Evolutionary conservation across 2,329 filamentous ascomycete genomes (phyloP), one percentile per base, ranked within the genome.

Genomic region (Monosporascus ibericus): DNA sequence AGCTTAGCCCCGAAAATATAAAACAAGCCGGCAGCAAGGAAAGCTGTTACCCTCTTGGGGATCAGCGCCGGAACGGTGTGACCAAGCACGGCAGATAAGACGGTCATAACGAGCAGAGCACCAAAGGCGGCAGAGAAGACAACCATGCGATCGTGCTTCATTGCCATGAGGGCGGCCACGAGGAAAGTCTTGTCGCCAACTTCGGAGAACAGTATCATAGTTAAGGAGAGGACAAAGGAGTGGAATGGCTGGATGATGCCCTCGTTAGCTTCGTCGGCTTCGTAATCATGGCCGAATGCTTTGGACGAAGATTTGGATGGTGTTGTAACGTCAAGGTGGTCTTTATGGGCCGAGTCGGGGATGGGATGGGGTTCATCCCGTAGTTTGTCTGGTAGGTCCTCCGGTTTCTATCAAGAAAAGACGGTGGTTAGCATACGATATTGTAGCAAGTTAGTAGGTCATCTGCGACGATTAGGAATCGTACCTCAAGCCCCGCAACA

Each of bases 161-260:
- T 99, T 14, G 94, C 94, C 94, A 99, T 99, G 18, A 99, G 82
- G 7, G 92, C 92, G 6, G 94, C 94, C 22, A 99, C 90, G 44
- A 99, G 80, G 76, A 99, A 99, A 0, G 94, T 99, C 75, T 99
- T 99, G 81, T 99, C 94, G 58, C 94, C 94, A 63, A 99, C 85
- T 70, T 99, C 94, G 47, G 92, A 96, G 63, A 97, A 87, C 57
- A 97, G 76, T 63, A 99, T 99, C 94, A 97, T 99, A 53, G 92
- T 92, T 55, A 96, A 84, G 17, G 94, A 95, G 34, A 97, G 84
- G 14, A 95, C 66, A 65, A 94, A 95, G 4, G 94, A 97, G 70
- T 99, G 92, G 63, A 86, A 77, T 18, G 90, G 89, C 57, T 85
- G 87, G 54, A 92, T 90, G 40, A 92, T 75, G 53, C 85, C 83